Conservation (phyloP, 176 grass and related monocot species). For the Oryza officinalis region DNA sequence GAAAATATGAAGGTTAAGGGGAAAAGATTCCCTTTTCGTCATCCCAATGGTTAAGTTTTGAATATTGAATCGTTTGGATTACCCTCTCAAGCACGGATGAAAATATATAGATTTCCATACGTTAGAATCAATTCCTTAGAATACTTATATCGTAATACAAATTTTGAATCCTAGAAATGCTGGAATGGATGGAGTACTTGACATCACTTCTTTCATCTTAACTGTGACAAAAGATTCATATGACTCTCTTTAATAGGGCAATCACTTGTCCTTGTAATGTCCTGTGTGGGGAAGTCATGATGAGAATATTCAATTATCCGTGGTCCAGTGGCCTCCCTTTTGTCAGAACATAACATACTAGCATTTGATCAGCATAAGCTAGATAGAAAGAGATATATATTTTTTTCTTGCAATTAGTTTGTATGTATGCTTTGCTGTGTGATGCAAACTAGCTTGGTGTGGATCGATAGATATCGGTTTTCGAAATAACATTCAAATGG, state of each 20-base stretch:
- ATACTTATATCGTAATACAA: no score
- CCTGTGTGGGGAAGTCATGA: slow-evolving; percentile 20
- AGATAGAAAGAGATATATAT: background rate
- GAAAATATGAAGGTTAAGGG: no score
- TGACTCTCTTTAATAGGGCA: slow-evolving; percentile 3
- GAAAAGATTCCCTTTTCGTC: no score
- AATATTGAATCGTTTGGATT: no score
- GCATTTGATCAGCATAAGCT: background rate
- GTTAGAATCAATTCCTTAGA: no score
- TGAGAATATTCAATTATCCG: slow-evolving; percentile 8
- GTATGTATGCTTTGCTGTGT: background rate
- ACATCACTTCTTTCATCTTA: background rate
- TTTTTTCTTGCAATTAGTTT: background rate
- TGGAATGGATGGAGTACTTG: no score
- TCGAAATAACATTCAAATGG: background rate
- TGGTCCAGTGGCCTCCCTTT: background rate
- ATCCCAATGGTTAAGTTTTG: no score
- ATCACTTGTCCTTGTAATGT: background rate
- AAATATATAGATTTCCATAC: no score
- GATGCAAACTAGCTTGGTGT: background rate
- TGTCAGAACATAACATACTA: background rate
- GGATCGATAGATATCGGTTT: background rate
- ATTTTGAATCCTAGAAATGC: no score
- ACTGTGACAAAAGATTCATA: background rate
- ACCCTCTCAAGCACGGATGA: no score